phyloP scores from a whole-genome alignment of 805 yeast genomes.

The Saturnispora saitoi region DNA sequence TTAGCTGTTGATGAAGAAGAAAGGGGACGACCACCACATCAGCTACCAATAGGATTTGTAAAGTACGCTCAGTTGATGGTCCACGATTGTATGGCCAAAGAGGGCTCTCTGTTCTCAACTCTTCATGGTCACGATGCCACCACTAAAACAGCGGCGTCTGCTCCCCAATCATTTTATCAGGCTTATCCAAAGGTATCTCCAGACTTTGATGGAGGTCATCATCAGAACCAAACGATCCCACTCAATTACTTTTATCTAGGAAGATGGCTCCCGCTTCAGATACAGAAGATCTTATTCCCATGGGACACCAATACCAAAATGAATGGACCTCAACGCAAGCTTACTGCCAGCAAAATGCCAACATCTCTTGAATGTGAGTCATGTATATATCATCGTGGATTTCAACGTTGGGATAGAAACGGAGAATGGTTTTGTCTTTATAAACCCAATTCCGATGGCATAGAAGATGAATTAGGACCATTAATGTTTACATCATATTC shows the following conservation, averaged over 20 bases:
- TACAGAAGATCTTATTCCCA: constrained; percentile 23
- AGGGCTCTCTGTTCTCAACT: constrained; percentile 21
- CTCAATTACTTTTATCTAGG: constrained; percentile 27
- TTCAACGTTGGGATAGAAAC: background rate
- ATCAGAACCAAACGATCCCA: constrained; percentile 21
- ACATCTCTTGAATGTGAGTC: constrained; percentile 5
- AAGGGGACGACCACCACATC: background rate
- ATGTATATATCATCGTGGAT: background rate
- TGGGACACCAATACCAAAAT: constrained; percentile 12
- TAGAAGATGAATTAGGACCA: background rate
- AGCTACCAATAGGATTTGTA: background rate
- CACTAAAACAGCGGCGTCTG: constrained; percentile 17
- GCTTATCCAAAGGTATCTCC: constrained; percentile 28
- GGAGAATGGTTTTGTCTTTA: constrained; percentile 5
- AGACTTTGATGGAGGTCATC: constrained; percentile 27
- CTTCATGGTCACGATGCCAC: constrained; percentile 24
- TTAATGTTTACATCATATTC: background rate
- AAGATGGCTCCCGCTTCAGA: constrained; percentile 27
- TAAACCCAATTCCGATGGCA: background rate
- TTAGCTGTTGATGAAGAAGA: background rate
- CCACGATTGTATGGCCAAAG: constrained; percentile 14
- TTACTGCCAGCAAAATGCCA: constrained; percentile 5
- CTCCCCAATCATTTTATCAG: constrained; percentile 23
- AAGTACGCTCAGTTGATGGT: background rate
- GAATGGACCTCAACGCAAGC: background rate